These are phyloP conservation scores for Ganoderma multipileum DNA, from an alignment of 1,284 basidiomycete species.

Conservation along the genomic window DNA sequence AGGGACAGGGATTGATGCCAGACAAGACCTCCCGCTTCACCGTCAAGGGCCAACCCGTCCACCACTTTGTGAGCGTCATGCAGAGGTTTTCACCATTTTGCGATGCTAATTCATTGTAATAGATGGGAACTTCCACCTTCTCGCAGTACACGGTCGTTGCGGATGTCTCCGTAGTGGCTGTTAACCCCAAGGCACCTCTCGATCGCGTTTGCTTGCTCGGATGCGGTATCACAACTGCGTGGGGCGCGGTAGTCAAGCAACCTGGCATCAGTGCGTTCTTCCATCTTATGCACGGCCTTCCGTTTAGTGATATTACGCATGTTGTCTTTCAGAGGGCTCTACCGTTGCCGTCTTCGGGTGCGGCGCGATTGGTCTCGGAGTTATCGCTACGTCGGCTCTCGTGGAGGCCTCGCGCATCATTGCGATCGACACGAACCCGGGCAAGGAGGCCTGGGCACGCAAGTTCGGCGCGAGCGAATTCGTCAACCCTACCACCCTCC, in stretches of 20 bases:
- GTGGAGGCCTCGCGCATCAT: constrained; percentile 90
- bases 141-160: constrained; percentile 99
- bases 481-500: constrained; percentile 83
- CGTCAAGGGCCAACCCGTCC: constrained; percentile 86
- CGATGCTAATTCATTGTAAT: constrained; percentile 8
- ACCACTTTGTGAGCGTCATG: constrained; percentile 85
- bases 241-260: constrained; percentile 87
- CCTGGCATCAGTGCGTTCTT: constrained; percentile 71
- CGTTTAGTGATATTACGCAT: constrained; percentile 8
- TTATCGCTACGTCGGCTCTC: constrained; percentile 82
- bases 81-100: not conserved
- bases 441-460: constrained; percentile 87
- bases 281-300: not conserved
- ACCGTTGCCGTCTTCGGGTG: constrained; percentile 95
- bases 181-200: constrained; percentile 87
- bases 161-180: constrained; percentile 94
- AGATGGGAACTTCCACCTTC: constrained; percentile 99
- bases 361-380: constrained; percentile 95
- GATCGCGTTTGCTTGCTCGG: constrained; percentile 96
- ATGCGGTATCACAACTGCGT: constrained; percentile 98
- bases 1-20: constrained; percentile 97
- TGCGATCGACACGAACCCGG: constrained; percentile 90
- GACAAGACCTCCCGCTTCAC: constrained; percentile 93
- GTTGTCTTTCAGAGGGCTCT: constrained; percentile 67
- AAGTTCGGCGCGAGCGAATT: constrained; percentile 99